phyloP scores from a whole-genome alignment of 441 rosid genomes.

The Sinapis alba region DNA sequence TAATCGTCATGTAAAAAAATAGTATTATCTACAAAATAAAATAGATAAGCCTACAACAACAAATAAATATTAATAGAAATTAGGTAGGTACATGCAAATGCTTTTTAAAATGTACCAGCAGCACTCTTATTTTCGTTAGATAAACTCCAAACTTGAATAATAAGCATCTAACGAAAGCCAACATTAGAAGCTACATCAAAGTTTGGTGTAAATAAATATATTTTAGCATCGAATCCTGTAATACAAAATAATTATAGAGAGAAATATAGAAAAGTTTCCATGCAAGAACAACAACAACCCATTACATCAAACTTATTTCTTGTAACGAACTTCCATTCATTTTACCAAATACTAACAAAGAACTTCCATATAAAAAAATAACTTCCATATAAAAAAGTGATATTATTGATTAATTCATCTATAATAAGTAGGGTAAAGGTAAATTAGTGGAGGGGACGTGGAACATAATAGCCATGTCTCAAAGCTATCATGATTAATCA shows the following conservation, averaged over 20 bases:
- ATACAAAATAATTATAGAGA: neutral
- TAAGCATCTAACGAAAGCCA: neutral
- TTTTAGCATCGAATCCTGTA: slow-evolving; percentile 1
- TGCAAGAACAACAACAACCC: neutral
- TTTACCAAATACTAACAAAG: neutral
- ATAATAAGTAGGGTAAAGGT: neutral
- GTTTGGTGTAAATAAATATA: slow-evolving; percentile 5
- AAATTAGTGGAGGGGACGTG: slow-evolving; percentile 11
- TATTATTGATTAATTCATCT: neutral
- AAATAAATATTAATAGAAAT: neutral
- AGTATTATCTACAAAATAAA: neutral
- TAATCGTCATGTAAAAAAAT: neutral
- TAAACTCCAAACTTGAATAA: slow-evolving; percentile 4
- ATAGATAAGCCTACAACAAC: neutral
- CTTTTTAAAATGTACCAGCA: neutral
- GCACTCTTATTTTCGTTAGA: neutral
- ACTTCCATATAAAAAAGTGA: neutral
- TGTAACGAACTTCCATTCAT: slow-evolving; percentile 9
- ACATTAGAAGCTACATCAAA: slow-evolving; percentile 7
- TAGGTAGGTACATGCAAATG: slow-evolving; percentile 9
- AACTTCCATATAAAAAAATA: neutral
- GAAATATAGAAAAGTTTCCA: neutral
- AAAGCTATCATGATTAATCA: slow-evolving; percentile 20
- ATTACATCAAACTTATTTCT: slow-evolving; percentile 16
- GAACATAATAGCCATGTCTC: neutral